Evolutionary conservation across 2,329 filamentous ascomycete species (phyloP), one percentile per base, ranked within the genome.

Genomic region (Dactylellina cionopaga): DNA sequence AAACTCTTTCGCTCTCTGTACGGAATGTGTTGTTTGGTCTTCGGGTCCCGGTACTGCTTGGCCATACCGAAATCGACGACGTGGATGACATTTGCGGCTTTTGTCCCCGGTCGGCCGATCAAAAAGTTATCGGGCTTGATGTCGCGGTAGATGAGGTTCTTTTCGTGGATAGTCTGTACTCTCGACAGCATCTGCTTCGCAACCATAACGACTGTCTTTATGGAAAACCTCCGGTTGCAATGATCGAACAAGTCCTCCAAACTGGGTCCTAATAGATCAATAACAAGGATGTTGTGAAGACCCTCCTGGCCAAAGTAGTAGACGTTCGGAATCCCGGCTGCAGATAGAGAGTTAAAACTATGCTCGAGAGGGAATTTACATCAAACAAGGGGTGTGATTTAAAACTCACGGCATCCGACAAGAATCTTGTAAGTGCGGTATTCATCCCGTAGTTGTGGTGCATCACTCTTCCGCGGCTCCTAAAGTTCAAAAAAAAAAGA

Each of bases 71-170:
- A 99, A 81, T 99, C 95, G 78, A 99, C 93, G 35, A 98, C 95
- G 80, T 99, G 94, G 76, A 99, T 97, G 64, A 98, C 92, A 80
- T 97, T 98, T 78, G 93, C 91, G n/a, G 91, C 87, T 83, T 98
- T 98, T 73, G 92, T 93, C 77, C 89, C 90, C 0, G 92, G 92
- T 51, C 94, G 89, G 60, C 95, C 95, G 78, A 98, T 97, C 75
- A 99, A 87, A 83, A 99, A 98, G 84, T 99, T 99, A 84, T 99
- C 95, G 64, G 95, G 95, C 82, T 99, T 99, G 85, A 99, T 98
- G 80, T 99, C 95, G 77, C 95, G 90, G 83, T 99, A 98, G 81
- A 99, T 98, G 74, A 98, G 86, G 82, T 98, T 98, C 87, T 97
- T 97, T 83, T 98, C 95, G 84, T 99, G 94, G 77, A 99, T 98